Evolutionary conservation across 2,329 filamentous ascomycete species (phyloP).

Genomic region (Hymenoscyphus fraxineus): DNA sequence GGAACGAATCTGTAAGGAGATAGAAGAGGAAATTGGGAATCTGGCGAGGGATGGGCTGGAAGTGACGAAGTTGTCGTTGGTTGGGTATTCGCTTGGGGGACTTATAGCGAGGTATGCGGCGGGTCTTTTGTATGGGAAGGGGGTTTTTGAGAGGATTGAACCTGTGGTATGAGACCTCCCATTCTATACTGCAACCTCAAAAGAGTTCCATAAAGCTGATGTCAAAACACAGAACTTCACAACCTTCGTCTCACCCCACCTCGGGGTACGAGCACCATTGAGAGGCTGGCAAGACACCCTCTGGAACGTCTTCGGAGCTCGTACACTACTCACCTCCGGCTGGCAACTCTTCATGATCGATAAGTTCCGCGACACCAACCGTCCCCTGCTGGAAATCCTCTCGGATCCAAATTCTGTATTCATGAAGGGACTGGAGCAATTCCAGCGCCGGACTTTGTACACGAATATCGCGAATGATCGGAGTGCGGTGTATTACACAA

Average conservation of each 20-base stretch:
- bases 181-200: too few species aligned
- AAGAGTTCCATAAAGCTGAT: too few species aligned
- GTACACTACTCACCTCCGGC: conserved; percentile 77
- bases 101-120: conserved; percentile 82
- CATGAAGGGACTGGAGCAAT: conserved; percentile 70
- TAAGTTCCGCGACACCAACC: conserved; percentile 75
- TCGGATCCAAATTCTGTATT: conserved; percentile 84
- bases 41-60: conserved; percentile 60
- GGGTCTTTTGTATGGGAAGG: conserved; percentile 76
- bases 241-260: conserved; percentile 82
- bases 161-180: conserved; percentile 57
- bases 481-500: conserved; percentile 79
- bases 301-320: conserved; percentile 81
- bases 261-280: conserved; percentile 67
- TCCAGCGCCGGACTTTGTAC: conserved; percentile 75
- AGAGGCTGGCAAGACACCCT: conserved; percentile 63
- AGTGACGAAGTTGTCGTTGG: conserved; percentile 77
- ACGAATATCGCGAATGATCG: conserved; percentile 84
- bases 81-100: conserved; percentile 88
- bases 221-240: conserved; percentile 69
- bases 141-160: conserved; percentile 72
- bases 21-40: conserved; percentile 57
- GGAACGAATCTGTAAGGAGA: conserved; percentile 63
- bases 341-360: conserved; percentile 86
- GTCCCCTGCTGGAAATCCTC: conserved; percentile 76